A percentile compares a stretch with the other conserved stretches of the same genome.
These are phyloP conservation scores for Xylaria hypoxylon DNA, from an alignment of 2,329 filamentous ascomycete species.

Conservation along the genomic window DNA sequence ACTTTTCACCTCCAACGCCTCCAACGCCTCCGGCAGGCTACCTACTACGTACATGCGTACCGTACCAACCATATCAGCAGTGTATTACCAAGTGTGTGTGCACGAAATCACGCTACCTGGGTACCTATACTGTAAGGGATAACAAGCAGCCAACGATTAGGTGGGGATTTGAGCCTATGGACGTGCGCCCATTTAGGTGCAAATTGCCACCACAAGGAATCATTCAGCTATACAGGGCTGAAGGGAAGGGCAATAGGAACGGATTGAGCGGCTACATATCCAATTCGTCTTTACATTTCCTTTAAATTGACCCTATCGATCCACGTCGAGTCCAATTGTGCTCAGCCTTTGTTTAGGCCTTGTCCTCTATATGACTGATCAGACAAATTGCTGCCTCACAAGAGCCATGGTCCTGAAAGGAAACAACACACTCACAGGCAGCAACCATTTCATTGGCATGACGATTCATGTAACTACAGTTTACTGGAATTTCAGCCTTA, in stretches of 20 bases:
- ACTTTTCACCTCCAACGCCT: slow-evolving; percentile 15
- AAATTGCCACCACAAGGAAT: slow-evolving; percentile 20
- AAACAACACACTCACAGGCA: slow-evolving; percentile 12
- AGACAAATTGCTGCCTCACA: not conserved
- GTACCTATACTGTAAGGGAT: not conserved
- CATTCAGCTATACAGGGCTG: slow-evolving; percentile 6
- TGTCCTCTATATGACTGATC: slow-evolving; percentile 8
- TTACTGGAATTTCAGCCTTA: too few relatives aligned
- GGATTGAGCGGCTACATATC: slow-evolving; percentile 1
- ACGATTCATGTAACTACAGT: too few relatives aligned
- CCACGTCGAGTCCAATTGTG: slow-evolving; percentile 12
- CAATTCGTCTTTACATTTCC: not conserved
- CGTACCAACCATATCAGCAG: too few relatives aligned
- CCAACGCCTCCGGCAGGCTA: not conserved
- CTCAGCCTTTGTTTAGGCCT: slow-evolving; percentile 8
- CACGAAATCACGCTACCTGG: not conserved
- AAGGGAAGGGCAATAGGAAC: slow-evolving; percentile 16
- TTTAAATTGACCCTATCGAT: slow-evolving; percentile 4
- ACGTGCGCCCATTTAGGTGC: not conserved
- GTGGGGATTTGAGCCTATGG: not conserved
- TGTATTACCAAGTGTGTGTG: not conserved
- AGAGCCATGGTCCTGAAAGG: not conserved
- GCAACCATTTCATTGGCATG: too few relatives aligned
- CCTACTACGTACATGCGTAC: slow-evolving; percentile 6
- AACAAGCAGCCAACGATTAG: not conserved